A percentile compares a stretch with the other conserved stretches of the same genome.
These are phyloP conservation scores for Aspergillus olivimuriae DNA, from an alignment of 495 filamentous ascomycete genomes.

Conservation along the genomic window DNA sequence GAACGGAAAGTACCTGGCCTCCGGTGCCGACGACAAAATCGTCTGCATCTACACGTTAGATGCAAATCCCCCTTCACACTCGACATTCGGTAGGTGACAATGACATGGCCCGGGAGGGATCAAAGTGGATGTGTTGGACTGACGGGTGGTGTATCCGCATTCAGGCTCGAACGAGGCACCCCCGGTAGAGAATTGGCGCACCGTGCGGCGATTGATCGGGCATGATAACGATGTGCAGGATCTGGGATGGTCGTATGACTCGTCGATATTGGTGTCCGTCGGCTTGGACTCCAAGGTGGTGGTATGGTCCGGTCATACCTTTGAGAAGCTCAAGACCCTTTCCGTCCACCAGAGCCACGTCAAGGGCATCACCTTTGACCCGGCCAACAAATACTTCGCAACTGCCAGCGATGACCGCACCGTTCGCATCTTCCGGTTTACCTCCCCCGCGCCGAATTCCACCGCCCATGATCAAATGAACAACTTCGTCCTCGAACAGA, in stretches of 20 bases:
- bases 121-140: too few species aligned
- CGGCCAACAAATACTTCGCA: constrained; percentile 98
- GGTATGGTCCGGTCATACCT: constrained; percentile 95
- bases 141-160: constrained; percentile 3
- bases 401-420: constrained; percentile 95
- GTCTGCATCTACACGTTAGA: constrained; percentile 94
- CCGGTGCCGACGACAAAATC: constrained; percentile 96
- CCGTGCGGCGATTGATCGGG: constrained; percentile 82
- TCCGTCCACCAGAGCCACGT: constrained; percentile 92
- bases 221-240: constrained; percentile 99
- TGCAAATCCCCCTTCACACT: constrained; percentile 64
- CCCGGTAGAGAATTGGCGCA: constrained; percentile 95
- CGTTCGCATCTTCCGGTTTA: constrained; percentile 95
- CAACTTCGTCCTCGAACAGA: constrained; percentile 88
- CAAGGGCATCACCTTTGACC: constrained; percentile 97
- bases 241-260: constrained; percentile 94
- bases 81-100: constrained; percentile 73
- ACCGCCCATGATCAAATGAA: constrained; percentile 89
- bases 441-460: constrained; percentile 82
- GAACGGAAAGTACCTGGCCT: constrained; percentile 88
- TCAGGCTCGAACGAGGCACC: constrained; percentile 84
- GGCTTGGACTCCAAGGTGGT: constrained; percentile 97
- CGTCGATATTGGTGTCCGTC: constrained; percentile 90
- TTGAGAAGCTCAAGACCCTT: constrained; percentile 93
- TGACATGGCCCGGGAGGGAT: too few species aligned